Percentiles rank a stretch among this genome's conserved stretches.
These are phyloP conservation scores for Bonnemaisonia californica DNA, from an alignment of 31 red algal genomes.

Conservation along the genomic window DNA sequence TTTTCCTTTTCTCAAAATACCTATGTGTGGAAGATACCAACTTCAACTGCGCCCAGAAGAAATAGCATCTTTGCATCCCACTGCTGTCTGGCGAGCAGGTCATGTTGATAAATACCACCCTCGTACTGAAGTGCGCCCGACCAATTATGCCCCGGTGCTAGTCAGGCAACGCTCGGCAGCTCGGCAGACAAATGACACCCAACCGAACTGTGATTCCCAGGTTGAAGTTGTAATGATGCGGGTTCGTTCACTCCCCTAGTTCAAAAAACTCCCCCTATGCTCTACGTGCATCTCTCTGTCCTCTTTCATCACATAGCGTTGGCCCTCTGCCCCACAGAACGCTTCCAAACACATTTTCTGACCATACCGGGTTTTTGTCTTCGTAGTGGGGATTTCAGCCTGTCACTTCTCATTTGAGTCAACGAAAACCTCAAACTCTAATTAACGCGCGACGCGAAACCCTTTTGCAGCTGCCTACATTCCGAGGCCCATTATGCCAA, in stretches of 20 bases:
- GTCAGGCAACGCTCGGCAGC: conserved; percentile 8
- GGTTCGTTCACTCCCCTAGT: no score
- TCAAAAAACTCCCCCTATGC: no score
- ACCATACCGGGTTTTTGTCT: background rate
- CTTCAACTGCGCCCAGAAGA: conserved; percentile 18
- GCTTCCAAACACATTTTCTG: background rate
- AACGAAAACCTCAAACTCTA: conserved; percentile 1
- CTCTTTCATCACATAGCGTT: no score
- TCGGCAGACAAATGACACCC: background rate
- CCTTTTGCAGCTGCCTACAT: conserved; percentile 49
- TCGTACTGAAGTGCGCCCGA: conserved; percentile 58
- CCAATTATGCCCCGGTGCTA: conserved; percentile 47
- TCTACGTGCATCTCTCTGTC: no score
- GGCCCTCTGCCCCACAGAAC: no score
- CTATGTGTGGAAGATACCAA: conserved; percentile 63
- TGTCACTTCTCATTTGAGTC: background rate
- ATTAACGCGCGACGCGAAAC: conserved; percentile 71
- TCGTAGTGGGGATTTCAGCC: conserved; percentile 40
- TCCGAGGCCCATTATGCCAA: conserved; percentile 22
- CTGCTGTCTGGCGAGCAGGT: conserved; percentile 38
- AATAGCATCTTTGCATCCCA: conserved; percentile 25
- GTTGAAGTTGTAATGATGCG: conserved; percentile 31
- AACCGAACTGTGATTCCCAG: background rate
- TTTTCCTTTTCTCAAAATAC: background rate
- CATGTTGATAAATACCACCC: conserved; percentile 26